Evolutionary conservation across 768 basidiomycete species (phyloP), one percentile per base, ranked within the genome.

Genomic region (Amylocystis lapponica): DNA sequence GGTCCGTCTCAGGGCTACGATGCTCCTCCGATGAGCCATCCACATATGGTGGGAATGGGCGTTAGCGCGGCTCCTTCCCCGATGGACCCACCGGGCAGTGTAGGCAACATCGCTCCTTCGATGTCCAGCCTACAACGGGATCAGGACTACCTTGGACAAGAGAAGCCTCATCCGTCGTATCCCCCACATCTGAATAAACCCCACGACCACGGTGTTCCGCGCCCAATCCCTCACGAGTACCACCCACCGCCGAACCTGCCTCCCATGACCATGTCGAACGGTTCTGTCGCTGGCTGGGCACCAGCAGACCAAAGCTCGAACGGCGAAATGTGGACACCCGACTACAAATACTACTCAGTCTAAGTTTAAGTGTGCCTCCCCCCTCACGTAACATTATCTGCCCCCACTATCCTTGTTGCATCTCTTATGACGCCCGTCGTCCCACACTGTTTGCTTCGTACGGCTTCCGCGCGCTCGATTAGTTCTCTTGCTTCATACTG

Each of bases 1-100:
- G 45, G 42, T 30, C 43, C 45, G 16, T 17, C 48, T n/a, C 39
- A 46, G 37, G 51, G 38, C 32, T 48, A 46, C 39, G 51, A 48
- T 12, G 27, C 30, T 36, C 25, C 30, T n/a, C 26, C 45, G 26
- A 41, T 42, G 47, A 21, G 32, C 16, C 45, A 29, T 14, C 21
- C 37, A 33, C 44, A 43, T 10, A n/a, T 25, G 4, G 36, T 51
- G 34, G 36, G 36, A 5, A 45, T 52, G 37, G 25, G 33, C 39
- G 42, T 39, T 23, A 30, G 45, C 13, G 29, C 45, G 3, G 29
- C 35, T 1, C 37, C 45, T 7, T 13, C 27, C 27, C 44, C 42
- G 2, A 35, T 53, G 23, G 46, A 45, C 23, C 17, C 46, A 23
- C 21, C 39, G 7, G 32, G 34, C 17, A 42, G 33, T 7, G 34